Evolutionary conservation across 805 yeast genomes (phyloP).

Genomic region (Sungouiella thailandica): DNA sequence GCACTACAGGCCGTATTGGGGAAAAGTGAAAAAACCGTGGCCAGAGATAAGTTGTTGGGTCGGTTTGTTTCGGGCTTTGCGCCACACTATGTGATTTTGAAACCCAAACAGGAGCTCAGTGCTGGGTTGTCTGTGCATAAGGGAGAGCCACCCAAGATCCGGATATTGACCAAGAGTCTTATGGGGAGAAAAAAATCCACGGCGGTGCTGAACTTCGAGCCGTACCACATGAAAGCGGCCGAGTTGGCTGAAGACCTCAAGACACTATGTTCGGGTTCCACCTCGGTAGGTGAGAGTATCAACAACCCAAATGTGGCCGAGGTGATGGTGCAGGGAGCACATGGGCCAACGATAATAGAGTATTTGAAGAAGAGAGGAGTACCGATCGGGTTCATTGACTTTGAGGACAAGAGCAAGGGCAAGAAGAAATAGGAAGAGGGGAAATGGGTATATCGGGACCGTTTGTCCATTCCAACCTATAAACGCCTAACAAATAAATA

Average conservation of each 20-base stretch:
- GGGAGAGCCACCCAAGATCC: constrained; percentile 66
- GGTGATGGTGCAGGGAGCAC: constrained; percentile 90
- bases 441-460: too few species aligned
- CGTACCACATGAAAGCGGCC: constrained; percentile 59
- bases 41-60: constrained; percentile 43
- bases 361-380: constrained; percentile 59
- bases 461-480: too few species aligned
- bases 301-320: constrained; percentile 55
- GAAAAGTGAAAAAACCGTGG: background rate
- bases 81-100: constrained; percentile 45
- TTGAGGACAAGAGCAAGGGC: constrained; percentile 56
- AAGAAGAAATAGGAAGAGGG: constrained; percentile 38
- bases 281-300: constrained; percentile 61
- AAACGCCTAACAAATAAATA: constrained; percentile 1
- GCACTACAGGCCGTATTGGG: constrained; percentile 33
- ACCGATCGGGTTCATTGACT: constrained; percentile 58
- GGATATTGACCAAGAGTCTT: constrained; percentile 65
- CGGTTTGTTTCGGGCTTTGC: constrained; percentile 45
- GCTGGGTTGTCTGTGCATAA: constrained; percentile 22
- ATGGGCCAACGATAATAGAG: constrained; percentile 57
- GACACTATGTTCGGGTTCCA: constrained; percentile 83
- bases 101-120: constrained; percentile 34
- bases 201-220: constrained; percentile 62
- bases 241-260: constrained; percentile 64
- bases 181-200: constrained; percentile 82